Base-by-base conservation (phyloP, 768 basidiomycete genomes). In the Podaxis pistillaris region DNA sequence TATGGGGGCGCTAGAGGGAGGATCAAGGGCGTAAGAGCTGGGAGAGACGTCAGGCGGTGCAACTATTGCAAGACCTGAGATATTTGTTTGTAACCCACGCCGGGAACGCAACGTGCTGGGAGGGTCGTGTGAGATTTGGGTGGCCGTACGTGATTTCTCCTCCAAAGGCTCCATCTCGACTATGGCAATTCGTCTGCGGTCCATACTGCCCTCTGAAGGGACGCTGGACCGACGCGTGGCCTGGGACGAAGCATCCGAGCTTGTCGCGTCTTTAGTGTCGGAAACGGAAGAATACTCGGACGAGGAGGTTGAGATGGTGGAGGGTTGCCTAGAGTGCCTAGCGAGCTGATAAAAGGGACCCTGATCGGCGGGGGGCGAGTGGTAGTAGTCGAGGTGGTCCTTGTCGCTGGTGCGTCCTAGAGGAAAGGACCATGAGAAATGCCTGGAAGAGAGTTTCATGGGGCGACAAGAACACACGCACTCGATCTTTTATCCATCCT, bases 31-130 rank as follows among this genome's bases (percentile, higher is more conserved):
- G 68, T 86, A 85, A 13, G 79, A 73, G 51, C 71, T 76, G 15
- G 81, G 80, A 8, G 85, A 79, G 65, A 85, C 86, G 72, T 90
- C 90, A 41, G 89, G 88, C 55, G 89, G 90, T 58, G 87, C 87
- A 63, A 91, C 86, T 65, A 91, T 78, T 57, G 89, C 86, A 26
- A 91, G 78, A 58, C 84, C 83, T 9, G 76, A 72, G 11, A 83
- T 68, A 66, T 74, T 75, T 40, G 77, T 74, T 59, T 77, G 72
- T 58, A 78, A 67, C 17, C 78, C 76, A 22, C 80, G 76, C 60
- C 77, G 75, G 41, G 81, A 73, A 50, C 74, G 76, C 60, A 79
- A 64, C 40, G 75, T 73, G 63, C 66, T 66, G 49, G 70, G 63
- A 53, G 58, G 49, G 47, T 19, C 36, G 58, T 24, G 58, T 4